Evolutionary conservation across 768 basidiomycete genomes (phyloP).

Genomic region (Polyporus arcularius): DNA sequence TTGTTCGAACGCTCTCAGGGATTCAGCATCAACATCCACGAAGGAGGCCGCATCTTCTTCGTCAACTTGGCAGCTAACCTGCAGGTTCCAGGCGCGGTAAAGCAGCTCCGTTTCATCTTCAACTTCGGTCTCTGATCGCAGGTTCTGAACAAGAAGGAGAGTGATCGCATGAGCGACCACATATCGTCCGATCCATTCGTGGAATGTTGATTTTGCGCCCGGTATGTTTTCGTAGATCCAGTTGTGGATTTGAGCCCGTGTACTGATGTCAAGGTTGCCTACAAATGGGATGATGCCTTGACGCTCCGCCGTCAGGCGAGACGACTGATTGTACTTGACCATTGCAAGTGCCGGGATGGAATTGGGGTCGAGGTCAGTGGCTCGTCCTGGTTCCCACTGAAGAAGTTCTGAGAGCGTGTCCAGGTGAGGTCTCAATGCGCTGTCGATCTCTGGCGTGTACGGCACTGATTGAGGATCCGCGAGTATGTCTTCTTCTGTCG

Average conservation of each 20-base stretch:
- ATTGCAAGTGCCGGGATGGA: too few relatives aligned
- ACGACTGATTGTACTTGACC: too few relatives aligned
- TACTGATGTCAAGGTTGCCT: not conserved
- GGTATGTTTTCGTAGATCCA: not conserved
- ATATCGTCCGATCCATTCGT: not conserved
- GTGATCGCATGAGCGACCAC: not conserved
- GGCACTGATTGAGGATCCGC: not conserved
- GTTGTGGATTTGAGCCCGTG: not conserved
- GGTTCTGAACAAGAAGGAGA: not conserved
- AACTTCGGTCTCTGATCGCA: not conserved
- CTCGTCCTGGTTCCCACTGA: not conserved
- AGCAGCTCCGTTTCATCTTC: not conserved
- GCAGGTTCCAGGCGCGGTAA: not conserved
- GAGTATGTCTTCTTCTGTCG: not conserved
- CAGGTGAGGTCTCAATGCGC: not conserved
- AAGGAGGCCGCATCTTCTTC: too few relatives aligned
- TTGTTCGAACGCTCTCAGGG: not conserved
- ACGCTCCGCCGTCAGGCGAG: too few relatives aligned
- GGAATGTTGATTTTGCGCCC: not conserved
- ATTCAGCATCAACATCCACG: not conserved
- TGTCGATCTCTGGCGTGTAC: not conserved
- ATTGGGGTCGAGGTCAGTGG: not conserved
- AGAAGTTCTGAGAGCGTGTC: not conserved
- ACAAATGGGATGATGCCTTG: not conserved
- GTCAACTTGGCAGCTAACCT: too few relatives aligned